Conservation (phyloP, 768 basidiomycete species). For the Obba rivulosa region DNA sequence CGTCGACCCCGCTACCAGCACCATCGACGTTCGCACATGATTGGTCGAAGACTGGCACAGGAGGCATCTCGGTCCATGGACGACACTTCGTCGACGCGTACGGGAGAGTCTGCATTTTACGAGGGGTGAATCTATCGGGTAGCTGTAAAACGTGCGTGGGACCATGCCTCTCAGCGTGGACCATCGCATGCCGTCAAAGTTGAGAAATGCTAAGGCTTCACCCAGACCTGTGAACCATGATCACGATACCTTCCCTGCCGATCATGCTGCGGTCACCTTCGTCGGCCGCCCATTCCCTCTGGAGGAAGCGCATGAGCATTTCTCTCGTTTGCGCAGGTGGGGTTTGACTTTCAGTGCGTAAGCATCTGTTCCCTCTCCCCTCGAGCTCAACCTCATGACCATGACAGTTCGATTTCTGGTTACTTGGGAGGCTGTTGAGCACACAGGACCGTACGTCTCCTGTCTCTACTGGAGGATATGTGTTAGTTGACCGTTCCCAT, state of each 20-base stretch:
- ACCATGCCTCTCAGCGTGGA: not conserved
- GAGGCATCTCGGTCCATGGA: constrained; percentile 58
- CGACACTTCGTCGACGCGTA: constrained; percentile 78
- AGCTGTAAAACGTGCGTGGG: constrained; percentile 69
- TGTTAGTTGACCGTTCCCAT: not conserved
- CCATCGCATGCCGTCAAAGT: too few relatives aligned
- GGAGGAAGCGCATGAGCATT: constrained; percentile 81
- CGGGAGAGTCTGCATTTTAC: constrained; percentile 73
- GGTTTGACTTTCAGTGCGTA: constrained; percentile 78
- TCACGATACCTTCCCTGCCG: constrained; percentile 61
- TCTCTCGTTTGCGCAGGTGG: constrained; percentile 78
- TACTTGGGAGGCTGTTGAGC: constrained; percentile 97
- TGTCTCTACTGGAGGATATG: not conserved
- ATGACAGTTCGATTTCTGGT: constrained; percentile 79
- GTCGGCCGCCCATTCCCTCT: constrained; percentile 90
- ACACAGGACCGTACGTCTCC: constrained; percentile 76
- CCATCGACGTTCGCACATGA: constrained; percentile 56
- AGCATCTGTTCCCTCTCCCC: not conserved
- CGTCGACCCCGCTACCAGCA: not conserved
- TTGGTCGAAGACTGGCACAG: constrained; percentile 57
- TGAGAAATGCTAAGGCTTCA: constrained; percentile 6
- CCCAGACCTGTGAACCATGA: constrained; percentile 65
- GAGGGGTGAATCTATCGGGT: constrained; percentile 86
- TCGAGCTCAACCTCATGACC: not conserved
- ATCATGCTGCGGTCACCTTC: constrained; percentile 68